Conservation (phyloP, 225 moss, liverwort and hornwort species). For the Pleurozium schreberi region DNA sequence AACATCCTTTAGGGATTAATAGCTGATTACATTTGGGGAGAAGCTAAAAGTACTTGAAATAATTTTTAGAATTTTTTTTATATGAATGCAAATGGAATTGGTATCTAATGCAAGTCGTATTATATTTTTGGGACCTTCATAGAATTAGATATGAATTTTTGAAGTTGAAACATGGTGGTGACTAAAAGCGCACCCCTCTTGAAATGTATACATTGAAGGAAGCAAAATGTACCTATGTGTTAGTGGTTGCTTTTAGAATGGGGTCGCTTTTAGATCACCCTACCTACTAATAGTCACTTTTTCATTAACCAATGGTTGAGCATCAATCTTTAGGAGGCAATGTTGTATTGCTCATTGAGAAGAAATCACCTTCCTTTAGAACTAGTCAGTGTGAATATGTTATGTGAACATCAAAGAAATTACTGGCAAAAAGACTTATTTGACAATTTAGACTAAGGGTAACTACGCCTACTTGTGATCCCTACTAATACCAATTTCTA, state of each 20-base stretch:
- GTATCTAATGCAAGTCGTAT: neutral
- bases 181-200: accelerated
- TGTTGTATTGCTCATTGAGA: neutral
- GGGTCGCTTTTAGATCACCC: neutral
- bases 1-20: too few relatives aligned
- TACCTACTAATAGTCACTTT: neutral
- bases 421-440: accelerated
- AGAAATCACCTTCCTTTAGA: neutral
- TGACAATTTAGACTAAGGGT: neutral
- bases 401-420: neutral
- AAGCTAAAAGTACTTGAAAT: neutral
- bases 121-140: neutral
- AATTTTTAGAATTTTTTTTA: neutral
- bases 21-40: neutral
- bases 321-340: neutral
- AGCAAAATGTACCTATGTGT: neutral
- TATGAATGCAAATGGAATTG: neutral
- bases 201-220: neutral
- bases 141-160: neutral
- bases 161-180: neutral
- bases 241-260: neutral
- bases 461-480: neutral
- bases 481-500: neutral
- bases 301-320: accelerated
- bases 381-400: neutral